Percentiles rank a stretch among this genome's conserved stretches.
Conservation (phyloP, 129 eudicot species). For the Centaurea solstitialis region DNA sequence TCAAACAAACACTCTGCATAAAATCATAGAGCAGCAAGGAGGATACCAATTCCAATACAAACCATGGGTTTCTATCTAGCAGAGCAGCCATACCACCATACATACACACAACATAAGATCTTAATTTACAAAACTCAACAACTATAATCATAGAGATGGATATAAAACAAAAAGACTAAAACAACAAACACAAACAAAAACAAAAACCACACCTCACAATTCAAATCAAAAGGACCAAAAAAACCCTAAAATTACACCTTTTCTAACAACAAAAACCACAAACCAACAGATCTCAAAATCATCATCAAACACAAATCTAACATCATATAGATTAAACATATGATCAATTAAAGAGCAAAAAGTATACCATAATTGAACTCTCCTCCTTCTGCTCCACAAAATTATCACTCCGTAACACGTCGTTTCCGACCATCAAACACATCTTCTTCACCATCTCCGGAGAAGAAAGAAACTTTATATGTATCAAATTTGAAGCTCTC, state of each 20-base stretch:
- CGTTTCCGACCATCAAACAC: conserved; percentile 19
- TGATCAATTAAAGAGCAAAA: neutral
- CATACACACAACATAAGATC: neutral
- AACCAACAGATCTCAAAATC: conserved; percentile 15
- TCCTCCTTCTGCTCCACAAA: conserved; percentile 35
- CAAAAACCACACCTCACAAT: neutral
- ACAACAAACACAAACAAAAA: neutral
- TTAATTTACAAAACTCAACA: neutral
- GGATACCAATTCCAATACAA: conserved; percentile 1
- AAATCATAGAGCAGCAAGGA: conserved; percentile 1
- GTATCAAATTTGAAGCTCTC: neutral
- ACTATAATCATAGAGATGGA: neutral
- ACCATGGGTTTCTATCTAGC: neutral
- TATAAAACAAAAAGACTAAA: neutral
- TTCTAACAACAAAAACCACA: neutral
- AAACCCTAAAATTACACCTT: neutral
- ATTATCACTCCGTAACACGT: neutral
- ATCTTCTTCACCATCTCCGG: conserved; percentile 14
- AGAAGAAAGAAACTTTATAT: conserved; percentile 12
- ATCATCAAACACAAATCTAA: conserved; percentile 18
- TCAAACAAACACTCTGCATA: conserved; percentile 8
- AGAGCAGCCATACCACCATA: conserved; percentile 10
- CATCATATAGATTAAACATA: conserved; percentile 3
- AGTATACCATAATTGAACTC: conserved; percentile 34
- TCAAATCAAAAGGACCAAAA: neutral